Evolutionary conservation across 2,329 filamentous ascomycete genomes (phyloP).

Genomic region (Penicillium brasilianum): DNA sequence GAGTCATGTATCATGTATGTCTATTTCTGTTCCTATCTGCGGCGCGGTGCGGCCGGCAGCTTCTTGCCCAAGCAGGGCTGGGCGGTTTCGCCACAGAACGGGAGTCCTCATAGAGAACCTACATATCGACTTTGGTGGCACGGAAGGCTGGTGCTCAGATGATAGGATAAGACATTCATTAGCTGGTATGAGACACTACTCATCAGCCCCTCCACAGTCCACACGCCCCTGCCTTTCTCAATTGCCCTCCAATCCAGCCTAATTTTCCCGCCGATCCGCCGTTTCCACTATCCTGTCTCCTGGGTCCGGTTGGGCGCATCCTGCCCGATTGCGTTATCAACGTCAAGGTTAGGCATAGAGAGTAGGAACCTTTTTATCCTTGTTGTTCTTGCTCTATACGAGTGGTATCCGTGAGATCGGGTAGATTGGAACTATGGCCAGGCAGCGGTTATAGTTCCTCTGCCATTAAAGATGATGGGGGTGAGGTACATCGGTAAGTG

Average conservation of each 20-base stretch:
- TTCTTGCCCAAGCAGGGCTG: not conserved
- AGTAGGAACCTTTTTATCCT: not conserved
- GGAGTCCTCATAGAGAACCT: not conserved
- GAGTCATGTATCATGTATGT: too few species aligned
- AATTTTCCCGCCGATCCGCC: constrained; percentile 13
- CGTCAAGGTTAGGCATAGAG: constrained; percentile 1
- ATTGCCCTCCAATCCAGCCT: not conserved
- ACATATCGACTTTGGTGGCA: not conserved
- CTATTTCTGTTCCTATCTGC: not conserved
- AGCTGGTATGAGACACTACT: not conserved
- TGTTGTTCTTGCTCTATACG: not conserved
- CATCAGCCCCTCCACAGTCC: not conserved
- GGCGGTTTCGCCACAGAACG: not conserved
- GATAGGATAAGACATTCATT: not conserved
- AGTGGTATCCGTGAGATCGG: not conserved
- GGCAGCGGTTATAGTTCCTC: not conserved
- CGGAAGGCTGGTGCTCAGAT: too few species aligned
- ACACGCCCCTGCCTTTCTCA: not conserved
- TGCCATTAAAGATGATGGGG: not conserved
- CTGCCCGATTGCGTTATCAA: constrained; percentile 1
- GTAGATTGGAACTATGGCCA: not conserved
- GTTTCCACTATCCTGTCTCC: constrained; percentile 15
- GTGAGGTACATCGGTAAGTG: not conserved
- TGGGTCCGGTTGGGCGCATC: constrained; percentile 19
- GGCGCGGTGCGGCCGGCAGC: not conserved